Percentiles rank a stretch among this genome's conserved stretches.
phyloP scores from a whole-genome alignment of 2,329 filamentous ascomycete species.

The Penicillium sp. region DNA sequence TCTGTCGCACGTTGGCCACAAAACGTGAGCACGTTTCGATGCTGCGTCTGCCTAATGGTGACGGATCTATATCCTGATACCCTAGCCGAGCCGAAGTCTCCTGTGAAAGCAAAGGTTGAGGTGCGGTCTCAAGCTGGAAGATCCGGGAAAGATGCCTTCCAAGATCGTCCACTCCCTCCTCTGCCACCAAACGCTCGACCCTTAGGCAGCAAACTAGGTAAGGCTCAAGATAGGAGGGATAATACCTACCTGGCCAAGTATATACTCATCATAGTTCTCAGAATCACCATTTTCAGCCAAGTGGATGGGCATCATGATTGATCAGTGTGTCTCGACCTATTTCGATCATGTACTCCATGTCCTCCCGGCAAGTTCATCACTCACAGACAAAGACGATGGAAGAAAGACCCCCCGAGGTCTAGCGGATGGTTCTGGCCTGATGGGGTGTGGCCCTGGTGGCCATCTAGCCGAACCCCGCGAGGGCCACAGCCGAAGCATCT shows the following conservation, averaged over 20 bases:
- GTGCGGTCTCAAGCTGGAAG: slow-evolving; percentile 3
- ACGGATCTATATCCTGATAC: slow-evolving; percentile 62
- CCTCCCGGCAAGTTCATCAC: slow-evolving; percentile 15
- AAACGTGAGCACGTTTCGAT: slow-evolving; percentile 68
- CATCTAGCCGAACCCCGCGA: slow-evolving; percentile 19
- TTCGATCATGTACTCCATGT: slow-evolving; percentile 38
- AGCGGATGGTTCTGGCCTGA: slow-evolving; percentile 8
- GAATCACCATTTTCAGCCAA: slow-evolving; percentile 53
- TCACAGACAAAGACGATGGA: slow-evolving; percentile 12
- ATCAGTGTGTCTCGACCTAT: slow-evolving; percentile 49
- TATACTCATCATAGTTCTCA: slow-evolving; percentile 13
- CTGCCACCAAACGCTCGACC: slow-evolving; percentile 3
- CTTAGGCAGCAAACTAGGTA: slow-evolving; percentile 10
- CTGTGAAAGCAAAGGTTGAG: slow-evolving; percentile 8
- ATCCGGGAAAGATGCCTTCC: neutral
- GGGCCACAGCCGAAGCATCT: slow-evolving; percentile 23
- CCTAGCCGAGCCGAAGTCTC: slow-evolving; percentile 17
- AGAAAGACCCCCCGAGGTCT: slow-evolving; percentile 5
- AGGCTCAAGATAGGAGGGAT: neutral
- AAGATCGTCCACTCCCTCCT: slow-evolving; percentile 5
- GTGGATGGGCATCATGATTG: slow-evolving; percentile 53
- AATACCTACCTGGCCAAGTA: neutral
- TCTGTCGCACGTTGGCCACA: slow-evolving; percentile 73
- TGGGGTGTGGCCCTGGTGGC: slow-evolving; percentile 6
- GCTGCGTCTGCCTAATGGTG: slow-evolving; percentile 75